Conservation (phyloP, 129 eudicot genomes). For the Artemisia annua region DNA sequence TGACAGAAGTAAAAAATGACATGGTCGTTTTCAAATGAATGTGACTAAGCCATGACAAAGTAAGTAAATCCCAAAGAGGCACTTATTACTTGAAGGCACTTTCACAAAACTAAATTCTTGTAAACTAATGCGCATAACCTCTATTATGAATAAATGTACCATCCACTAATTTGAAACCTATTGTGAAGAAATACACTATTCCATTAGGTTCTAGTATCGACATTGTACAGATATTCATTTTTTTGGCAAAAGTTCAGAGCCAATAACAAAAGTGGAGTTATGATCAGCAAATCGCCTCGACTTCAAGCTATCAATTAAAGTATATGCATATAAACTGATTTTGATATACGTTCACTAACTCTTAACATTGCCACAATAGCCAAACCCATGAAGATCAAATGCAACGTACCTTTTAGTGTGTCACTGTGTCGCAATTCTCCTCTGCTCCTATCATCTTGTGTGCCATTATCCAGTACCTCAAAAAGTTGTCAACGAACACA, state of each 20-base stretch:
- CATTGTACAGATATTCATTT: not conserved
- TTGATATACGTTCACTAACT: not conserved
- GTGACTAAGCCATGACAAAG: no score
- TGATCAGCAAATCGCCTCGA: not conserved
- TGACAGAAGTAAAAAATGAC: no score
- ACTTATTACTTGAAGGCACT: not conserved
- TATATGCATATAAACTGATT: not conserved
- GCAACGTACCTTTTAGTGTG: not conserved
- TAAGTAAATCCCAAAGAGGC: not conserved
- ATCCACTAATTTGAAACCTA: no score
- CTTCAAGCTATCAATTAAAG: not conserved
- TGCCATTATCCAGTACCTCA: not conserved
- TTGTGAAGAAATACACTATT: no score
- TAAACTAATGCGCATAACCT: no score
- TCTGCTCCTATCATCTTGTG: not conserved
- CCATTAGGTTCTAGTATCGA: not conserved
- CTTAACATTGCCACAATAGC: not conserved
- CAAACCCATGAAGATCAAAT: not conserved
- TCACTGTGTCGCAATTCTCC: not conserved
- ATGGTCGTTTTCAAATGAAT: no score
- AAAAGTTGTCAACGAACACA: not conserved
- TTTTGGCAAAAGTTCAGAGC: not conserved
- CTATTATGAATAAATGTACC: no score
- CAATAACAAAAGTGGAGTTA: not conserved
- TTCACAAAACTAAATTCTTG: no score